Evolutionary conservation across 352 stramenopile genomes (phyloP), one percentile per base, ranked within the genome.

Genomic region (Phytophthora pinifolia): DNA sequence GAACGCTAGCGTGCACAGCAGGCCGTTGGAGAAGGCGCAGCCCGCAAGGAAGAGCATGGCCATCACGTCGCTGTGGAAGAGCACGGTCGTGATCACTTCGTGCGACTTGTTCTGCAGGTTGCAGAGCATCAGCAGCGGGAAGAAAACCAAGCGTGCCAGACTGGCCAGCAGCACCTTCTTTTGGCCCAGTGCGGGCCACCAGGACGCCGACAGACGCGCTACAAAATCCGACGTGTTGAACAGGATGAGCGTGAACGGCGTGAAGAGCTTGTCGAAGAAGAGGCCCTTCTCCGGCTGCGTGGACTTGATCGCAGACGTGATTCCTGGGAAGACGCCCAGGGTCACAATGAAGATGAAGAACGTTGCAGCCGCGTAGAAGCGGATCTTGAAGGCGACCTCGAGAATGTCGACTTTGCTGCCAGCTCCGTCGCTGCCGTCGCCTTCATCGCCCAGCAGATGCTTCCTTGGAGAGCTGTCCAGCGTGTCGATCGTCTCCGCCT

Each of bases 291-390:
- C 48, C 2, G 74, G 68, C 8, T 86, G 67, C 31, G 70, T 63
- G 13, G 80, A 90, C 12, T 82, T 62, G 49, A 93, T 85, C 13
- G 81, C 51, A 10, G 85, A 93, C 1, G 79, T 90, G 18, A 94
- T 70, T 4, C 75, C 81, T 8, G 85, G 85, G 43, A 94, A 94
- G 9, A 93, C 45, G 1, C 75, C 74, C 5, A 94, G 65, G 18
- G 85, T 91, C 32, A 94, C 63, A 46, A 88, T 66, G 18, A 93
- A 92, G 15, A 92, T 76, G 13, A 86, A 65, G 52, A 94, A 89
- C n/a, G 76, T 74, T 9, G 83, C 67, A 0, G 65, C 64, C 0
- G 65, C 76, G 56, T 88, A 82, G 55, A 74, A 72, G 9, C 81
- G 71, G 37, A 91, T 88, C 65, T 72, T 82, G 59, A 66, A 83